These are phyloP conservation scores for Solanum hybrid DNA, from an alignment of 305 asterid species.

Conservation along the genomic window DNA sequence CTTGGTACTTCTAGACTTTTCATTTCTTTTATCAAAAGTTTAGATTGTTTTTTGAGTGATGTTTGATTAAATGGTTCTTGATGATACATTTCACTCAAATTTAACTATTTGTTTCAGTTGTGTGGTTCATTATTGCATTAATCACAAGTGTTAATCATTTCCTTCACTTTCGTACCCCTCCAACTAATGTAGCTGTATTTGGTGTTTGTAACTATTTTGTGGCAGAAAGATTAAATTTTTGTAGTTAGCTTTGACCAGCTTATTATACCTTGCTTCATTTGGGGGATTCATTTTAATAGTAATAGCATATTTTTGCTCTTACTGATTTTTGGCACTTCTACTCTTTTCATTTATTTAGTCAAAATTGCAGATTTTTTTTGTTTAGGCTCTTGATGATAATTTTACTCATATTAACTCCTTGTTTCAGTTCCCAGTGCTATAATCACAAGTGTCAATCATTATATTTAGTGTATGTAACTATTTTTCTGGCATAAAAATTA, in stretches of 20 bases:
- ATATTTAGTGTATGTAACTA: background rate
- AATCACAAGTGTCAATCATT: background rate
- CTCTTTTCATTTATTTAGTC: background rate
- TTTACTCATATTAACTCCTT: background rate
- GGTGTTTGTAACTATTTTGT: background rate
- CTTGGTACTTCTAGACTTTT: background rate
- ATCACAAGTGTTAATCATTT: background rate
- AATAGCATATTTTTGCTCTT: background rate
- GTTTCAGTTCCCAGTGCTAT: background rate
- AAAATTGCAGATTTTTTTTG: background rate
- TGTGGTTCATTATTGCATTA: background rate
- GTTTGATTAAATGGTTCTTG: background rate
- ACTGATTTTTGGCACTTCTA: background rate
- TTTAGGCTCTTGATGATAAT: background rate
- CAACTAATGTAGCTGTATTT: background rate
- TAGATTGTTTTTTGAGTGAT: background rate
- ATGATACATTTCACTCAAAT: background rate
- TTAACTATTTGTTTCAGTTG: background rate
- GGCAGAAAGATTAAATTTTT: background rate
- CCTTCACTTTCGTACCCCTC: background rate
- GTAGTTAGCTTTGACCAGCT: background rate
- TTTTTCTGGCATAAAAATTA: background rate
- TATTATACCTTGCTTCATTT: background rate
- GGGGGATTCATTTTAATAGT: background rate
- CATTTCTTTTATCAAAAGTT: background rate